Evolutionary conservation across 768 basidiomycete species (phyloP).

Genomic region (Suillus subaureus): DNA sequence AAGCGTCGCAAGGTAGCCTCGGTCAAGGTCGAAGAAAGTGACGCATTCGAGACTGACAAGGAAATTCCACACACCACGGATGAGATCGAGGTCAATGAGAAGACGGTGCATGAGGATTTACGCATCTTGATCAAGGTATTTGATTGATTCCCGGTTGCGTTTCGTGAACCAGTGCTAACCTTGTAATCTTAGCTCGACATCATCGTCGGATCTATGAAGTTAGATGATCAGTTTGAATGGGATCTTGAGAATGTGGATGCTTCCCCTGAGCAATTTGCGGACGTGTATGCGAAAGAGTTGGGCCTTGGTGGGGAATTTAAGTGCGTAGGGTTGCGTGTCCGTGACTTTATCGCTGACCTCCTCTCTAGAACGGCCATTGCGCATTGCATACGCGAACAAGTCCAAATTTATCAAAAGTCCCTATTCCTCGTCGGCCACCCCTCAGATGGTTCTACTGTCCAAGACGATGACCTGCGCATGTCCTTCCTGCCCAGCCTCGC

Average conservation of each 20-base stretch:
- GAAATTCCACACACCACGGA: slow-evolving; percentile 57
- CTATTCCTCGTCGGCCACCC: slow-evolving; percentile 89
- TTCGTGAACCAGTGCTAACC: slow-evolving; percentile 1
- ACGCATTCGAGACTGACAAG: slow-evolving; percentile 32
- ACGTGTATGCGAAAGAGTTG: slow-evolving; percentile 81
- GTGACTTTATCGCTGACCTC: slow-evolving; percentile 15
- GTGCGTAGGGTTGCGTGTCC: slow-evolving; percentile 45
- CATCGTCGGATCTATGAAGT: slow-evolving; percentile 88
- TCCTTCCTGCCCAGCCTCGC: slow-evolving; percentile 85
- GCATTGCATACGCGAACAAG: slow-evolving; percentile 94
- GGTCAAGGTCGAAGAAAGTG: slow-evolving; percentile 27
- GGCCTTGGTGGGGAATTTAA: slow-evolving; percentile 92
- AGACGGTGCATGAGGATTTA: slow-evolving; percentile 78
- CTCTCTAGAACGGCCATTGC: slow-evolving; percentile 85
- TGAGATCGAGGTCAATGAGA: slow-evolving; percentile 67
- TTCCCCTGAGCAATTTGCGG: slow-evolving; percentile 92
- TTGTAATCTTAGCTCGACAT: slow-evolving; percentile 76
- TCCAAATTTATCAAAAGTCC: slow-evolving; percentile 88
- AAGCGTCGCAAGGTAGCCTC: slow-evolving; percentile 45
- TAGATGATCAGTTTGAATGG: slow-evolving; percentile 99
- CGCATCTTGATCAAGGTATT: slow-evolving; percentile 87
- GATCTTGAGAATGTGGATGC: slow-evolving; percentile 81
- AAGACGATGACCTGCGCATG: slow-evolving; percentile 89
- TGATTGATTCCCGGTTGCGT: slow-evolving; percentile 24
- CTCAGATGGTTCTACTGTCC: slow-evolving; percentile 73